Evolutionary conservation across 495 filamentous ascomycete species (phyloP), one percentile per base, ranked within the genome.

Genomic region (Tuber brumale): DNA sequence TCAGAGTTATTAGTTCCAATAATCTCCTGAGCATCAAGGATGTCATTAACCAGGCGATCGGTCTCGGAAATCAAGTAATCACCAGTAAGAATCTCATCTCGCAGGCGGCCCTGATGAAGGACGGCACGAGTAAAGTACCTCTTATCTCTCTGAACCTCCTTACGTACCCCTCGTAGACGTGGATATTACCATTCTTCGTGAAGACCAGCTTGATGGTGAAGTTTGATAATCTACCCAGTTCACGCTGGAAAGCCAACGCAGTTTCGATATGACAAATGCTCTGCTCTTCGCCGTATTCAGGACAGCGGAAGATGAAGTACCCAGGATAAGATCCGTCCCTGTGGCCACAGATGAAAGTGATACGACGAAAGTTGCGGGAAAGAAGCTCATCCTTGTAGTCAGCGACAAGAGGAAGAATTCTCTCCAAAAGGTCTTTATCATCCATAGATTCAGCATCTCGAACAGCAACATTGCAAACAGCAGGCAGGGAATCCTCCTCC

Each of bases 1-100:
- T 99, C 95, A 70, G 96, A 97, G 88, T 97, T 95, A 88, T 97
- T 98, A 88, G 95, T 97, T 75, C 96, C 96, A 82, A 97, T 94
- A 81, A 99, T 96, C 88, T 99, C 95, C 74, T 98, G 86, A 27
- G 95, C 96, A 84, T 98, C 96, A 71, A 99, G 88, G 83, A 99
- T 98, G 83, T 99, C 95, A 85, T 93, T 97, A 88, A 98, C 94
- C 74, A 99, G 87, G 44, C 95, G 90, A 83, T 99, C 94, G 75
- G 96, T 92, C 86, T 99, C 96, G 12, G 95, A 97, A 81, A 97
- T 97, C 75, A 99, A 88, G 85, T 99, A 99, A 85, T 99, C 95
- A 9, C 93, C 94, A 19, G 94, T 97, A 61, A 96, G 94, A 75
- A 99, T 97, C 82, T 99, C 94, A 80, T 98, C 95, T 77, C 95